phyloP scores from a whole-genome alignment of 306 rosid species.

The Citrullus colocynthis region DNA sequence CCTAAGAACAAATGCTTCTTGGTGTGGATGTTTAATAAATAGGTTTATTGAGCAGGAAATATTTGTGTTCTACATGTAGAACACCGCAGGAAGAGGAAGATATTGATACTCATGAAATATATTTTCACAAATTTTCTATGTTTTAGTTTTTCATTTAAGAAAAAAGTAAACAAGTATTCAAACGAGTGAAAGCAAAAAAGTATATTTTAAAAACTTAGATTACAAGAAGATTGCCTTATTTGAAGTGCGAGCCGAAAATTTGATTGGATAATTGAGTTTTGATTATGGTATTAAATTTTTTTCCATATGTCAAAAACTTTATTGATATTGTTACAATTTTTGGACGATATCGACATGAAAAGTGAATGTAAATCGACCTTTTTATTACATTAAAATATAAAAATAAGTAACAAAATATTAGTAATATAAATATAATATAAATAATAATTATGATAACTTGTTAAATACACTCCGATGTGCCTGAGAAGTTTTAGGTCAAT shows the following conservation, averaged over 20 bases:
- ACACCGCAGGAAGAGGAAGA: background rate
- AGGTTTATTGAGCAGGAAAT: background rate
- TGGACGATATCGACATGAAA: no score
- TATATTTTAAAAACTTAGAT: background rate
- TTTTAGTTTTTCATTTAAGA: background rate
- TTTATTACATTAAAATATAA: no score
- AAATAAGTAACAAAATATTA: no score
- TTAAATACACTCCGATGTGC: no score
- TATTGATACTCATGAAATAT: background rate
- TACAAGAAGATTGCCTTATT: background rate
- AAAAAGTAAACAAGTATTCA: no score
- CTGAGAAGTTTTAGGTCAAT: no score
- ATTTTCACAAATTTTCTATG: background rate
- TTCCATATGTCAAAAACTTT: no score
- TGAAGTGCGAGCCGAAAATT: background rate
- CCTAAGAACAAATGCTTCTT: background rate
- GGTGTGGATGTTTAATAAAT: background rate
- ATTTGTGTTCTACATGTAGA: background rate
- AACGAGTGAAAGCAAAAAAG: no score
- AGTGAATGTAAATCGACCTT: no score
- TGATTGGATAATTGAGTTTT: background rate
- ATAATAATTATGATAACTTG: no score
- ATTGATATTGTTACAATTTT: no score
- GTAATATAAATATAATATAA: no score
- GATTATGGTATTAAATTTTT: background rate